phyloP scores from a whole-genome alignment of 345 rosid genomes.

The Eucalyptus cloeziana region DNA sequence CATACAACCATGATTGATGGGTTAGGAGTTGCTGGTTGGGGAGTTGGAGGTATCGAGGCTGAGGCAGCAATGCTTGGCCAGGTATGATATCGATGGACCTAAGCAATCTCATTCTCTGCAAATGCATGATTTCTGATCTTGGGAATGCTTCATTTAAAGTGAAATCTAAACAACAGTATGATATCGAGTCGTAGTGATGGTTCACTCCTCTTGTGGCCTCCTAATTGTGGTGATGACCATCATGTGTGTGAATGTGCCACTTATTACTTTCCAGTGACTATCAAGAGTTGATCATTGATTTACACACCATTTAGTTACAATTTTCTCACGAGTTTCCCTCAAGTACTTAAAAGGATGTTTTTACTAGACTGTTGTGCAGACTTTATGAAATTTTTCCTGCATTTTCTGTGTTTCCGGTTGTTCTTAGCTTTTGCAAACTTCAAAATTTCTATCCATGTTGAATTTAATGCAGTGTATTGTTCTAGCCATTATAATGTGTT shows the following conservation, averaged over 20 bases:
- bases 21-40: constrained; percentile 99
- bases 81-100: constrained; percentile 18
- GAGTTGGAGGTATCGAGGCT: constrained; percentile 99
- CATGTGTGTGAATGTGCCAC: background rate
- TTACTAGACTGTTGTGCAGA: background rate
- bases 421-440: background rate
- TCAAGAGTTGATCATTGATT: background rate
- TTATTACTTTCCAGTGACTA: background rate
- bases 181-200: background rate
- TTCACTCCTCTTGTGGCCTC: background rate
- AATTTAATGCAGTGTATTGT: background rate
- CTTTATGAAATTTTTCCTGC: background rate
- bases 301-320: background rate
- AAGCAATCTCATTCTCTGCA: background rate
- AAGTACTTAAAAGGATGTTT: background rate
- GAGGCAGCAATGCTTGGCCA: constrained; percentile 99
- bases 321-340: background rate
- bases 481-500: background rate
- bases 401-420: background rate
- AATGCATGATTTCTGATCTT: background rate
- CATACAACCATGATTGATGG: constrained; percentile 99
- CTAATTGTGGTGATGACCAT: background rate
- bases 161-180: background rate
- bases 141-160: background rate
- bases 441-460: background rate